Evolutionary conservation across 2,329 filamentous ascomycete genomes (phyloP).

Genomic region (Xylaria sp.): DNA sequence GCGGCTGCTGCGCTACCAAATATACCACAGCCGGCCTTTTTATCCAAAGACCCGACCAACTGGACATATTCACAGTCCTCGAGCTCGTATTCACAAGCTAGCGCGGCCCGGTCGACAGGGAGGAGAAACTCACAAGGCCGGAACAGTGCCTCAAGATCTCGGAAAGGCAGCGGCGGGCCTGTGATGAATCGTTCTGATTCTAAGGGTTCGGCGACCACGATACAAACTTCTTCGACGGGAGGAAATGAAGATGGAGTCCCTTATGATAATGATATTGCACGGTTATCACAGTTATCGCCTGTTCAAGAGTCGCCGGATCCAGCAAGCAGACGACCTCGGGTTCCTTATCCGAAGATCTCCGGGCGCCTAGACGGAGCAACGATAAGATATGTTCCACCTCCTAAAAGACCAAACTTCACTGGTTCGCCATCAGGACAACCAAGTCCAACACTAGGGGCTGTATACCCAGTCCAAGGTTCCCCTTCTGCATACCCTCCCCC

Average conservation of each 20-base stretch:
- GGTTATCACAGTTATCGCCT: slow-evolving; percentile 57
- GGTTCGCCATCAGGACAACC: slow-evolving; percentile 54
- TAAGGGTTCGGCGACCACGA: slow-evolving; percentile 54
- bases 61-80: slow-evolving; percentile 48
- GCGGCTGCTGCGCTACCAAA: slow-evolving; percentile 42
- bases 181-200: slow-evolving; percentile 45
- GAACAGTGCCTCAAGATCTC: slow-evolving; percentile 38
- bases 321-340: slow-evolving; percentile 49
- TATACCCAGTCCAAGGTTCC: slow-evolving; percentile 42
- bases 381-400: slow-evolving; percentile 50
- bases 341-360: slow-evolving; percentile 48
- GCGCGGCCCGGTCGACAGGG: slow-evolving; percentile 38
- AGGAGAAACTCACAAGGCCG: slow-evolving; percentile 34
- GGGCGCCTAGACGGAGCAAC: slow-evolving; percentile 46
- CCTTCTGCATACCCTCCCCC: slow-evolving; percentile 45
- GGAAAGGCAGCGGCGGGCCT: slow-evolving; percentile 37
- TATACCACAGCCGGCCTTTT: slow-evolving; percentile 50
- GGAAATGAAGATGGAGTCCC: slow-evolving; percentile 50
- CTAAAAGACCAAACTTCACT: slow-evolving; percentile 48
- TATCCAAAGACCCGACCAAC: slow-evolving; percentile 39
- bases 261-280: slow-evolving; percentile 47
- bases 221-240: slow-evolving; percentile 48
- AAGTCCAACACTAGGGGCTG: slow-evolving; percentile 56
- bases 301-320: slow-evolving; percentile 60
- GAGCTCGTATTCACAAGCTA: slow-evolving; percentile 54